Base-by-base conservation (phyloP, 2,329 filamentous ascomycete genomes). In the Hypoxylon sp. region DNA sequence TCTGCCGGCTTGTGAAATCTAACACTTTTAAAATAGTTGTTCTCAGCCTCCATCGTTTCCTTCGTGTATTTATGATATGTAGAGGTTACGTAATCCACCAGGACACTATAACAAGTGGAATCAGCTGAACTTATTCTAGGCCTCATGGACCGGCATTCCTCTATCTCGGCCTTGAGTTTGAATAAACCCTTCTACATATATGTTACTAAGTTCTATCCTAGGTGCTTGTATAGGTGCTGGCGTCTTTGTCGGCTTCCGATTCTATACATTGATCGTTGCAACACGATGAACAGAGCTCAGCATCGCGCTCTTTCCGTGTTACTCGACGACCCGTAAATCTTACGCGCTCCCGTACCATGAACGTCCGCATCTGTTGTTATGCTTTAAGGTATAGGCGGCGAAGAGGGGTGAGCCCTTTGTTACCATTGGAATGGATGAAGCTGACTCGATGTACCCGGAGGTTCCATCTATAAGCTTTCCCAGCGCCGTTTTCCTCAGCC, bases 311-410 rank as follows among this genome's bases (percentile, higher is more conserved):
- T 37, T 2, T 33, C 22, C 35, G 33, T 8, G 35, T 44, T 5
- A 14, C 14, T 14, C 37, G 35, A 31, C 39, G 50, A 5, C 13
- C 6, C 24, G 35, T 33, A 10, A 48, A 10, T 29, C 47, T 14
- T 5, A 44, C 5, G n/a, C 29, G 39, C 4, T 54, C 39, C 31
- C 39, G 42, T n/a, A n/a, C 24, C 31, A 55, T 70, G 60, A 66
- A 73, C 55, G 17, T 75, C 37, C 47, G 52, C 24, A 66, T 50
- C n/a, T 53, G 42, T n/a, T 59, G 56, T 48, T n/a, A 17, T 10
- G 24, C 31, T 13, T 48, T 59, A 1, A 6, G 35, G 1, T 59
- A 48, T 10, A 68, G 1, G 5, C 71, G 19, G 19, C 19, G 19
- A 22, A 22, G 19, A 22, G 19, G 19, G 19, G 19, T 3, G 3